A percentile compares a stretch with the other conserved stretches of the same genome.
These are phyloP conservation scores for Raffaelea albimanens DNA, from an alignment of 2,329 filamentous ascomycete genomes.

Conservation along the genomic window DNA sequence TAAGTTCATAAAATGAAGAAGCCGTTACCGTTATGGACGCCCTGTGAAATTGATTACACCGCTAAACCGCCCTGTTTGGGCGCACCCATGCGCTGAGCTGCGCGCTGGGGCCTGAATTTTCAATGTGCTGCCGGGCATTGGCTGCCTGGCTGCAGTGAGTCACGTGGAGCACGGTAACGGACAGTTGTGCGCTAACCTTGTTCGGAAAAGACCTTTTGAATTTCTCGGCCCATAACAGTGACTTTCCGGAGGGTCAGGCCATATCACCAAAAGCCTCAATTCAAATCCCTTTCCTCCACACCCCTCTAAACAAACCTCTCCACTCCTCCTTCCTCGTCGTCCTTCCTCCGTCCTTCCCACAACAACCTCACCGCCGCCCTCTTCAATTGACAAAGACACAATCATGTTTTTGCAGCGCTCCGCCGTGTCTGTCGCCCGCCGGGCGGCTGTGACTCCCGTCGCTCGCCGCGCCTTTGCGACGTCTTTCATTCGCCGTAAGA, in stretches of 20 bases:
- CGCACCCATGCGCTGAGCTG: too few relatives aligned
- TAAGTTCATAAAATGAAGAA: too few relatives aligned
- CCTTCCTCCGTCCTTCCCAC: background rate
- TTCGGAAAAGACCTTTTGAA: constrained; percentile 10
- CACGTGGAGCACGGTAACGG: constrained; percentile 4
- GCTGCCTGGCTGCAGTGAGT: background rate
- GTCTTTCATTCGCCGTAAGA: constrained; percentile 52
- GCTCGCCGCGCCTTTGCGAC: constrained; percentile 51
- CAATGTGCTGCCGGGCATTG: constrained; percentile 5
- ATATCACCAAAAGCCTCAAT: constrained; percentile 15
- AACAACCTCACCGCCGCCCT: too few relatives aligned
- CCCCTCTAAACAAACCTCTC: background rate
- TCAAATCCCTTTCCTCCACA: constrained; percentile 5
- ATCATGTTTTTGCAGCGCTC: constrained; percentile 58
- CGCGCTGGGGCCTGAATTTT: background rate
- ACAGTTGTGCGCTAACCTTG: background rate
- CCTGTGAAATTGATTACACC: too few relatives aligned
- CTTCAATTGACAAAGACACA: constrained; percentile 17
- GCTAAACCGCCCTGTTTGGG: too few relatives aligned
- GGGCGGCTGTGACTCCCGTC: constrained; percentile 43
- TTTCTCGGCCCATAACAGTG: constrained; percentile 12
- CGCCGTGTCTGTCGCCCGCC: constrained; percentile 50
- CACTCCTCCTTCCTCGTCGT: background rate
- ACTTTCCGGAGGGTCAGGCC: constrained; percentile 13
- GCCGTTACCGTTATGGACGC: too few relatives aligned